phyloP scores from a whole-genome alignment of 31 red algal genomes.

The Endocladia muricata region DNA sequence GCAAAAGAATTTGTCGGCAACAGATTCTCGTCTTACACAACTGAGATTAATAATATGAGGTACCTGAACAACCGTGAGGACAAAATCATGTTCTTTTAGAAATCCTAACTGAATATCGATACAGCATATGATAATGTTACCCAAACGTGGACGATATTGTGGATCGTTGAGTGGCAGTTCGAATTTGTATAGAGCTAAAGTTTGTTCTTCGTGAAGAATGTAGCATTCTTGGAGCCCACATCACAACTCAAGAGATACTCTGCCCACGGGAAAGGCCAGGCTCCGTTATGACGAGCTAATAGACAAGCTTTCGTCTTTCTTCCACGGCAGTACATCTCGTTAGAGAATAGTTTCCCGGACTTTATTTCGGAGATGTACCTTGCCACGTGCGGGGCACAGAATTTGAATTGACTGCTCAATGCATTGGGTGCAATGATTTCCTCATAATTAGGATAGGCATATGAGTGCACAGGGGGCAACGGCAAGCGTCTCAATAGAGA shows the following conservation, averaged over 20 bases:
- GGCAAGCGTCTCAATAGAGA: too few species aligned
- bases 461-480: too few species aligned
- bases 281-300: neutral
- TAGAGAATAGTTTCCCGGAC: conserved; percentile 23
- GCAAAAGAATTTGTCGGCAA: conserved; percentile 44
- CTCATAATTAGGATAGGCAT: too few species aligned
- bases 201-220: conserved; percentile 1
- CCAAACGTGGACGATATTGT: too few species aligned
- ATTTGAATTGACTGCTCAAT: neutral
- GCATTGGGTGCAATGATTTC: neutral
- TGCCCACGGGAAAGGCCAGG: conserved; percentile 45
- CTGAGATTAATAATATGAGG: conserved; percentile 47
- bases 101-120: too few species aligned
- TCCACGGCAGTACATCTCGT: conserved; percentile 1
- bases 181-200: too few species aligned
- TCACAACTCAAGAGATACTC: conserved; percentile 17
- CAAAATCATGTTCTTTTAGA: too few species aligned
- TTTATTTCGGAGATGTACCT: conserved; percentile 11
- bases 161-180: too few species aligned
- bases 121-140: too few species aligned
- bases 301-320: conserved; percentile 19
- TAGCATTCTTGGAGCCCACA: neutral
- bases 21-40: conserved; percentile 43
- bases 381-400: conserved; percentile 3
- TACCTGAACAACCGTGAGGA: too few species aligned